A percentile compares a stretch with the other conserved stretches of the same genome.
Evolutionary conservation across 148 eudicot genomes (phyloP).

Genomic region (Heliamphora exappendiculata): DNA sequence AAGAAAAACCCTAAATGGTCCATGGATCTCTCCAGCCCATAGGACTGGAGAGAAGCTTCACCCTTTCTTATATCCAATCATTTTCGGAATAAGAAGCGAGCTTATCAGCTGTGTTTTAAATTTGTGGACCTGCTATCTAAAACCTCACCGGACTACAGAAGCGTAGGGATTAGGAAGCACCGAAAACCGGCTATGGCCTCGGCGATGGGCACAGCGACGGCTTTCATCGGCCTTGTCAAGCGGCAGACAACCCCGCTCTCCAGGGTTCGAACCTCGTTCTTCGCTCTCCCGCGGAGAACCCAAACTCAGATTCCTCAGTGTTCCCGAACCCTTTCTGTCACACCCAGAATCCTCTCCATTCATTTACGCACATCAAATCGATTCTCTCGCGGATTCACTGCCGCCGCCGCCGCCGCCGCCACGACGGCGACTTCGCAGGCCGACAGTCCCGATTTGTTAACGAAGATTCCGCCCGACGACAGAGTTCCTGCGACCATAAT

Average conservation of each 20-base stretch:
- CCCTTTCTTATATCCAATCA: too few species aligned
- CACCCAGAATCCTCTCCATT: conserved; percentile 16
- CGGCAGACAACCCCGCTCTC: conserved; percentile 22
- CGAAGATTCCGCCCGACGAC: conserved; percentile 76
- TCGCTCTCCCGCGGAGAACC: conserved; percentile 16
- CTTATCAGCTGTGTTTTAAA: too few species aligned
- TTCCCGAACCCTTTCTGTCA: background rate
- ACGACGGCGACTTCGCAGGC: conserved; percentile 33
- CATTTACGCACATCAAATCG: conserved; percentile 9
- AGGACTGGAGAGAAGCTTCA: too few species aligned
- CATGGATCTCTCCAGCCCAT: too few species aligned
- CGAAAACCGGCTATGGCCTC: conserved; percentile 54
- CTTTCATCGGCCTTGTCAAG: conserved; percentile 35
- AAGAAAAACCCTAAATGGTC: too few species aligned
- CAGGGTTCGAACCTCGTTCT: conserved; percentile 11
- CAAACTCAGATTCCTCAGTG: background rate
- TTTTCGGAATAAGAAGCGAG: too few species aligned
- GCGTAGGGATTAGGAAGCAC: background rate
- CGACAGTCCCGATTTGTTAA: conserved; percentile 34
- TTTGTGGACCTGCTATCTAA: too few species aligned
- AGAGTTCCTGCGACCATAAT: conserved; percentile 94
- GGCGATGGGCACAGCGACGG: conserved; percentile 40
- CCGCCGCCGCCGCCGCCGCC: conserved; percentile 26
- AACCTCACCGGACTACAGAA: background rate
- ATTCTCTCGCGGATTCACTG: conserved; percentile 24